phyloP scores from a whole-genome alignment of 2,329 filamentous ascomycete genomes.

The Aspergillus unguis region DNA sequence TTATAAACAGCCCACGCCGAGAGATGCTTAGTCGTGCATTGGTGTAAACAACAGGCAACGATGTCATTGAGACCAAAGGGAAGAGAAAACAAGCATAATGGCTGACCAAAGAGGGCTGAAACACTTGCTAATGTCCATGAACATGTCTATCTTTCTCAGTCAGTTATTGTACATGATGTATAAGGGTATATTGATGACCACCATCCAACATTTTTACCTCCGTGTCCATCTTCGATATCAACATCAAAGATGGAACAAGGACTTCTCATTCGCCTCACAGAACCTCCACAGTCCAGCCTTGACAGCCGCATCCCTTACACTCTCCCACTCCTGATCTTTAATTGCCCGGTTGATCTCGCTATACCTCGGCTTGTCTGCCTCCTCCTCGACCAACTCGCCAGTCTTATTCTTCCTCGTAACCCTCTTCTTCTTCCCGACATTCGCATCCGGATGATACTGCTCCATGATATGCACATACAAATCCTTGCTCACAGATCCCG shows the following conservation, averaged over 20 bases:
- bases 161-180: too few species aligned
- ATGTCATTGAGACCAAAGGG: too few species aligned
- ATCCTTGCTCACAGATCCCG: conserved; percentile 67
- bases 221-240: too few species aligned
- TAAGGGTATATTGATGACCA: too few species aligned
- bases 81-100: too few species aligned
- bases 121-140: too few species aligned
- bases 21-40: too few species aligned
- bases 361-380: conserved; percentile 58
- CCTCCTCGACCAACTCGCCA: conserved; percentile 12
- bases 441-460: conserved; percentile 75
- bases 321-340: conserved; percentile 61
- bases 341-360: conserved; percentile 74
- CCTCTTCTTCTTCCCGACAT: conserved; percentile 69
- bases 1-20: too few species aligned
- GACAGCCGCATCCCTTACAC: conserved; percentile 65
- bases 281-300: conserved; percentile 75
- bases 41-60: too few species aligned
- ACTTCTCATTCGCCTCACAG: conserved; percentile 61
- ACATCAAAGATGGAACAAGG: conserved; percentile 48
- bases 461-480: conserved; percentile 86
- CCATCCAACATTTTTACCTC: too few species aligned
- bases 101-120: too few species aligned
- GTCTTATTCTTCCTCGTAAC: conserved; percentile 13
- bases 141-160: too few species aligned